phyloP scores from a whole-genome alignment of 345 rosid species.

The Citropsis articulata region DNA sequence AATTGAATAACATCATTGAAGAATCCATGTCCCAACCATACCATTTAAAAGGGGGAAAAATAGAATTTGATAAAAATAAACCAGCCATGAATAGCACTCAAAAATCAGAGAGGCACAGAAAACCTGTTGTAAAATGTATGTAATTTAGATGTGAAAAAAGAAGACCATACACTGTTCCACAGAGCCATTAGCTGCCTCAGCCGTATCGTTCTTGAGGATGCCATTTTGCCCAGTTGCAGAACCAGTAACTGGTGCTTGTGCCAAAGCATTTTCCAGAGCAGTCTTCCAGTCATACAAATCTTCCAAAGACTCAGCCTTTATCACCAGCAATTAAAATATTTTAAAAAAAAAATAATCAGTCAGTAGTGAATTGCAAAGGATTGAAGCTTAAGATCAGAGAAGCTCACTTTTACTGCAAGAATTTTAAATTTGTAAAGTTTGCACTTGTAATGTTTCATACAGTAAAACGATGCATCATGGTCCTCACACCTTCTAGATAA shows the following conservation, averaged over 20 bases:
- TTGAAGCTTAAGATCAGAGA: slow-evolving; percentile 7
- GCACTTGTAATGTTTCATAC: neutral
- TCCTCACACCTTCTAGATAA: neutral
- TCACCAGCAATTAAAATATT: slow-evolving; percentile 11
- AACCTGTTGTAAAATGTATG: neutral
- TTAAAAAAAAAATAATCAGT: neutral
- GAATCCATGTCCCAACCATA: neutral
- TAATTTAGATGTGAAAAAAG: neutral
- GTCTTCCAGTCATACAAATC: slow-evolving; percentile 89
- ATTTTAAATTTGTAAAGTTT: slow-evolving; percentile 6
- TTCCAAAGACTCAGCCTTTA: slow-evolving; percentile 83
- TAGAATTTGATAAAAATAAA: neutral
- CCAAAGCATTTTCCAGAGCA: slow-evolving; percentile 87
- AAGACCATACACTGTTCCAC: slow-evolving; percentile 39
- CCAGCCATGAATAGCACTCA: neutral
- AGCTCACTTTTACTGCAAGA: slow-evolving; percentile 1
- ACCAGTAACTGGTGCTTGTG: slow-evolving; percentile 83
- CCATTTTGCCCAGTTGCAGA: slow-evolving; percentile 81
- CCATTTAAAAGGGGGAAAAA: neutral
- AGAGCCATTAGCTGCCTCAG: slow-evolving; percentile 46
- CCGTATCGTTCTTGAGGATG: slow-evolving; percentile 61
- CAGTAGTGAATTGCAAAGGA: neutral
- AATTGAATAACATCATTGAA: neutral
- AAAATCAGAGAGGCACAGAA: neutral
- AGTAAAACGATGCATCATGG: neutral